phyloP scores from a whole-genome alignment of 2,329 filamentous ascomycete genomes.

The Colletotrichum horii region DNA sequence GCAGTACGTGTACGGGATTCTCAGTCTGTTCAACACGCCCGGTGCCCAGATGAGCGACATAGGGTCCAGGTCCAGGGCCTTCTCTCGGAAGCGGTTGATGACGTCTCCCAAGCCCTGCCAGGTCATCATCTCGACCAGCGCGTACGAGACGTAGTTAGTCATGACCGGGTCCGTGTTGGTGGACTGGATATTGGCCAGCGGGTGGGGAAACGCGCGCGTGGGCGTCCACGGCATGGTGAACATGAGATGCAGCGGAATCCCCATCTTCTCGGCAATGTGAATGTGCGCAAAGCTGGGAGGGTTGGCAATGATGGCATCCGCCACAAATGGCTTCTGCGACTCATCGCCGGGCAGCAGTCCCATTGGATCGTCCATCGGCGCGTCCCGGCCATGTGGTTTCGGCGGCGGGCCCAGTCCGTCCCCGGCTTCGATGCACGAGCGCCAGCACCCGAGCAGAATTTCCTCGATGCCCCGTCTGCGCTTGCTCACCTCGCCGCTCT shows the following conservation, averaged over 20 bases:
- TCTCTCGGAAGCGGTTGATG: slow-evolving; percentile 85
- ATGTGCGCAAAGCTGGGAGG: slow-evolving; percentile 79
- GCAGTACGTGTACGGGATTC: slow-evolving; percentile 87
- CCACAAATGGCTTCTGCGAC: slow-evolving; percentile 71
- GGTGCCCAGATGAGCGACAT: slow-evolving; percentile 85
- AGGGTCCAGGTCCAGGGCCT: slow-evolving; percentile 75
- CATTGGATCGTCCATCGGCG: slow-evolving; percentile 54
- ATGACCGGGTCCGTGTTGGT: slow-evolving; percentile 78
- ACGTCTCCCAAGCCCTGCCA: slow-evolving; percentile 93
- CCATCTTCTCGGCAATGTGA: slow-evolving; percentile 77
- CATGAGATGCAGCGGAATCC: slow-evolving; percentile 82
- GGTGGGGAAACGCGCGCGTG: slow-evolving; percentile 85
- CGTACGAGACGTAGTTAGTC: slow-evolving; percentile 84
- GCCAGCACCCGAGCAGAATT: slow-evolving; percentile 86
- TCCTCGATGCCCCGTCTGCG: slow-evolving; percentile 77
- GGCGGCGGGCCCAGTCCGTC: slow-evolving; percentile 63
- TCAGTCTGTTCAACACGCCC: slow-evolving; percentile 75
- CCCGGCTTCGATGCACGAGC: slow-evolving; percentile 81
- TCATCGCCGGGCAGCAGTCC: slow-evolving; percentile 45
- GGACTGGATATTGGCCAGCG: slow-evolving; percentile 80
- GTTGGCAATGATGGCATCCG: slow-evolving; percentile 81
- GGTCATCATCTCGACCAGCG: slow-evolving; percentile 87
- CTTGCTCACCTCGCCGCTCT: slow-evolving; percentile 77
- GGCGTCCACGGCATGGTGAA: slow-evolving; percentile 96
- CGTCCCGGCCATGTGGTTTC: slow-evolving; percentile 50